phyloP scores from a whole-genome alignment of 495 filamentous ascomycete genomes.

The Annulohypoxylon maeteangense region DNA sequence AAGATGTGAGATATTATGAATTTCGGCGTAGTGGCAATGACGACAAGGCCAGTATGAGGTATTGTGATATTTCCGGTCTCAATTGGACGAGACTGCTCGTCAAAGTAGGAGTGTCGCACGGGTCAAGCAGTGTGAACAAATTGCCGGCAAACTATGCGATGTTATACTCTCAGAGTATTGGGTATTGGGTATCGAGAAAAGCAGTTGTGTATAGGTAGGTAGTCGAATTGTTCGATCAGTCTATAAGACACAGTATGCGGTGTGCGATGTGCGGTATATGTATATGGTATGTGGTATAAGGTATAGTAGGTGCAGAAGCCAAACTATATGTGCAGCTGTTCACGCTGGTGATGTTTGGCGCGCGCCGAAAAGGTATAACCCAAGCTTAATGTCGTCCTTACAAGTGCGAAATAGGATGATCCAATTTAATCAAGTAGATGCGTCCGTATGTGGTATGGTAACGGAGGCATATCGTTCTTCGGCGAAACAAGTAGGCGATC shows the following conservation, averaged over 20 bases:
- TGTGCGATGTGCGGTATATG: neutral
- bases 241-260: neutral
- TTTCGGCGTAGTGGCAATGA: neutral
- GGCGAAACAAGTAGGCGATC: neutral
- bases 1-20: neutral
- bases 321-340: neutral
- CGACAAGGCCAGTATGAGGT: neutral
- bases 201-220: neutral
- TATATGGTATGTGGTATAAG: neutral
- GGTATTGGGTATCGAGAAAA: neutral
- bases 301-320: neutral
- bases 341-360: neutral
- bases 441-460: slow-evolving; percentile 6
- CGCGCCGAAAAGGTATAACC: slow-evolving; percentile 11
- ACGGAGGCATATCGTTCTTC: slow-evolving; percentile 13
- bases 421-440: slow-evolving; percentile 23
- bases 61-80: neutral
- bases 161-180: neutral
- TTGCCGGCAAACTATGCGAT: neutral
- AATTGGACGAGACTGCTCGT: neutral
- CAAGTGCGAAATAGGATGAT: slow-evolving; percentile 8
- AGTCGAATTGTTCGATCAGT: neutral
- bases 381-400: neutral
- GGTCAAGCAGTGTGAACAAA: neutral
- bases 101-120: slow-evolving; percentile 1